Base-by-base conservation (phyloP, 768 basidiomycete species). In the Boletus patriciae region DNA sequence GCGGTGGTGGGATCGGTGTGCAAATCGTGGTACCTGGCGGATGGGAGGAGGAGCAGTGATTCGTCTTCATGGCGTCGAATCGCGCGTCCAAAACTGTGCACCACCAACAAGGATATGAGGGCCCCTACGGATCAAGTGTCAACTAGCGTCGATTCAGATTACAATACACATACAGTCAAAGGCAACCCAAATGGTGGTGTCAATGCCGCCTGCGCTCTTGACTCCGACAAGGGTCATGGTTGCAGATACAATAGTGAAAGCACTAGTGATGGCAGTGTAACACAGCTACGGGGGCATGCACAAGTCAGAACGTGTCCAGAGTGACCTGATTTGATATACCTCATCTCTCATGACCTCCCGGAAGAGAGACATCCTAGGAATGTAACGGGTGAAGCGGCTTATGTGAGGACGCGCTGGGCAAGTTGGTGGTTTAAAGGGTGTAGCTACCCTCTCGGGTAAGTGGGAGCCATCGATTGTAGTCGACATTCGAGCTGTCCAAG, bases 311-410 rank as follows among this genome's bases (percentile, higher is more conserved):
- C 31, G 25, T 21, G 46, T 41, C 41, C 36, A 31, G 11, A 46
- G 12, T 15, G 23, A 53, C 5, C 21, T n/a, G n/a, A 46, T 38
- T 54, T 41, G 61, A 44, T n/a, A n/a, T 62, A 85, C 85, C 78
- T 87, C 86, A 65, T 87, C 80, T 60, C 77, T 80, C 72, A 87
- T 78, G 33, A 83, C 83, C 63, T 78, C 67, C 29, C 75, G 78
- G 56, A 87, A 82, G 27, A 83, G 70, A 53, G 76, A 77, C 74
- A 84, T 79, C 13, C 77, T 75, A 11, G 83, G 80, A 38, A 85
- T 73, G 45, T 81, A 73, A 57, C 77, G 75, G 46, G 78, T 78
- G 29, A 83, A 49, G 19, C 54, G 54, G 12, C 54, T 36, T 3
- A 43, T 29, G 47, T 41, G 38, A 13, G 75, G 76, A 37, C 69